Evolutionary conservation across 345 rosid species (phyloP).

Genomic region (Eucalyptus tenuipes): DNA sequence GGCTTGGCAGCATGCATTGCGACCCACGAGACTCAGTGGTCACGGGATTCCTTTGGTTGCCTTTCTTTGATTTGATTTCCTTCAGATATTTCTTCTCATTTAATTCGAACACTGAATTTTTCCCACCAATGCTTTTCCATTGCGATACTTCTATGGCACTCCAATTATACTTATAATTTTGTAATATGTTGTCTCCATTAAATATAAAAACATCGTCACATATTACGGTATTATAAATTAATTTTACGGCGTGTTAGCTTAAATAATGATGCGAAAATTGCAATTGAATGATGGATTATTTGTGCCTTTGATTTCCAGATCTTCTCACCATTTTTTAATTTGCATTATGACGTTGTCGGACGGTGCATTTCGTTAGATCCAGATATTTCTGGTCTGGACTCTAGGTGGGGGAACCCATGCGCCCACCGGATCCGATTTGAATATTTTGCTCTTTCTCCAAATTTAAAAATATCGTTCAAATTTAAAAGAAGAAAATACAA

Average conservation of each 20-base stretch:
- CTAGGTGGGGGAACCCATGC: neutral
- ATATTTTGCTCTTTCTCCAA: neutral
- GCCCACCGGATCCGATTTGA: accelerated
- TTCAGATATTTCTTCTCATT: neutral
- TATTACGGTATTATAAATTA: neutral
- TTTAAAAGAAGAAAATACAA: neutral
- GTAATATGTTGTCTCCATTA: accelerated
- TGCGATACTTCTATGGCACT: neutral
- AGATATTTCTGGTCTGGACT: neutral
- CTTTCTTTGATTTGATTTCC: neutral
- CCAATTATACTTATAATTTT: neutral
- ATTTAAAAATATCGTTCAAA: neutral
- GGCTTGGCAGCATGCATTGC: neutral
- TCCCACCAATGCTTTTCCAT: neutral
- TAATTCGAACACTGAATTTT: neutral
- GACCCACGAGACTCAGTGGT: neutral
- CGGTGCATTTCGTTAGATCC: neutral
- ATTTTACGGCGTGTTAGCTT: neutral
- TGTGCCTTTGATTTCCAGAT: neutral
- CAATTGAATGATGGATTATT: neutral
- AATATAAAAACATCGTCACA: neutral
- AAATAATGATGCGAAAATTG: neutral
- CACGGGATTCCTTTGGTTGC: neutral
- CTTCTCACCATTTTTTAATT: neutral
- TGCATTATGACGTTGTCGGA: neutral